These are phyloP conservation scores for Termitomyces heimii DNA, from an alignment of 768 basidiomycete genomes.

Conservation along the genomic window DNA sequence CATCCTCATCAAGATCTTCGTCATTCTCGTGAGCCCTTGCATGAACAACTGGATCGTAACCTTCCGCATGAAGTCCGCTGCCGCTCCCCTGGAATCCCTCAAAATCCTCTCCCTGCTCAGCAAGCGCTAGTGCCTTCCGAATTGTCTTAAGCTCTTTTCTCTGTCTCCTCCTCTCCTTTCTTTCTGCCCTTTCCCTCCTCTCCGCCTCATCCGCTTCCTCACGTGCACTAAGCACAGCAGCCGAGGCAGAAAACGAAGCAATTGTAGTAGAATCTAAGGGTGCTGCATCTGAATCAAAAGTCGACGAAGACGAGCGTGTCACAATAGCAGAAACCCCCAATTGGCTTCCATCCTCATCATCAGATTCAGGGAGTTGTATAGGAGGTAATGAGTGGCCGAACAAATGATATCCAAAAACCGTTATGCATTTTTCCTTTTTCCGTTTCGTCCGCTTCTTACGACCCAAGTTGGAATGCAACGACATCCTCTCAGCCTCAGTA, in stretches of 20 bases:
- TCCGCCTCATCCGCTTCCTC: constrained; percentile 34
- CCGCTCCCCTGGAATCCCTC: constrained; percentile 59
- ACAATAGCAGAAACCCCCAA: constrained; percentile 2
- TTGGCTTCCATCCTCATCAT: constrained; percentile 29
- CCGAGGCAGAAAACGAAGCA: constrained; percentile 40
- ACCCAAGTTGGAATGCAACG: constrained; percentile 56
- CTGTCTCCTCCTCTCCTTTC: constrained; percentile 32
- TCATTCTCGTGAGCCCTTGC: constrained; percentile 12
- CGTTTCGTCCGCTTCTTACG: constrained; percentile 23
- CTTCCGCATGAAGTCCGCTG: constrained; percentile 9
- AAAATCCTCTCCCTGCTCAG: constrained; percentile 36
- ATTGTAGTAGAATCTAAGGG: constrained; percentile 56
- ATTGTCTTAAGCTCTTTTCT: constrained; percentile 21
- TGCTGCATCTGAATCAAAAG: constrained; percentile 68
- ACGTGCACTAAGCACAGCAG: constrained; percentile 27
- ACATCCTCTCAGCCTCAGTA: constrained; percentile 56
- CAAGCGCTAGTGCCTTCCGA: constrained; percentile 30
- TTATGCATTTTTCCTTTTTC: constrained; percentile 34
- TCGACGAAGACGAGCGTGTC: constrained; percentile 23
- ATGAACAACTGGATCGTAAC: constrained; percentile 14
- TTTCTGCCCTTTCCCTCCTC: constrained; percentile 43
- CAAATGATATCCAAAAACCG: constrained; percentile 60
- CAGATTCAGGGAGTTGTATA: constrained; percentile 57
- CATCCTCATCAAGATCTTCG: constrained; percentile 40
- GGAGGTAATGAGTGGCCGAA: constrained; percentile 47